Conservation (phyloP, 1,284 basidiomycete genomes). For the Pascua sp. region DNA sequence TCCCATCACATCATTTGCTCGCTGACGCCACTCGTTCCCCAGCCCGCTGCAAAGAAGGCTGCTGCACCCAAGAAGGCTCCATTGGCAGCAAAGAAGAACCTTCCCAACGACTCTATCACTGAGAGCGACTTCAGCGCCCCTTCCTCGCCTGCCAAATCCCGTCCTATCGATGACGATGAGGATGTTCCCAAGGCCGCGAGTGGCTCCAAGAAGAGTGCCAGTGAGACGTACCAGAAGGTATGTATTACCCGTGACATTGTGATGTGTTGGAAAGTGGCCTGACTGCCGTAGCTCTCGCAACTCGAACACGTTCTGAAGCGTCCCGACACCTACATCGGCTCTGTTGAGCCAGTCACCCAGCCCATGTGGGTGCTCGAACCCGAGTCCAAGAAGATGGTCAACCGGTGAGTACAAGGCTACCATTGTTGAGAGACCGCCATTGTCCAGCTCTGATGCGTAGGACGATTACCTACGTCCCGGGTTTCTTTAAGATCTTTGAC, state of each 20-base stretch:
- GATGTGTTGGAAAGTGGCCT: background rate
- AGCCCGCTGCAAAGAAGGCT: slow-evolving; percentile 51
- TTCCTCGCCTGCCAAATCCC: slow-evolving; percentile 38
- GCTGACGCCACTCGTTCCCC: slow-evolving; percentile 4
- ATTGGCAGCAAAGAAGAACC: slow-evolving; percentile 62
- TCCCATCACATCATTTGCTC: background rate
- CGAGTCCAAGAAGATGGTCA: slow-evolving; percentile 72
- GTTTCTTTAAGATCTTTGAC: slow-evolving; percentile 99
- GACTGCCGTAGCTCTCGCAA: slow-evolving; percentile 72
- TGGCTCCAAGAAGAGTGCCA: slow-evolving; percentile 72
- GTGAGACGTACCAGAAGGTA: slow-evolving; percentile 90
- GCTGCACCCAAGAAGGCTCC: slow-evolving; percentile 50
- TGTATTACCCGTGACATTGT: slow-evolving; percentile 17
- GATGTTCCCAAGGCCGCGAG: slow-evolving; percentile 22
- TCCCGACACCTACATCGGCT: slow-evolving; percentile 97
- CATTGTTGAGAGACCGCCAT: no score
- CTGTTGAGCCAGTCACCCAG: slow-evolving; percentile 78
- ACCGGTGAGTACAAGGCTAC: slow-evolving; percentile 50
- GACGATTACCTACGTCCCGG: slow-evolving; percentile 89
- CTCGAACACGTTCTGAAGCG: slow-evolving; percentile 94
- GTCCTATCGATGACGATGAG: slow-evolving; percentile 21
- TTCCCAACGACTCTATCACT: slow-evolving; percentile 56
- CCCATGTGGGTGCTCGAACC: slow-evolving; percentile 87
- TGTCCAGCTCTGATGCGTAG: slow-evolving; percentile 28
- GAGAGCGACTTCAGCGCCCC: slow-evolving; percentile 49